Evolutionary conservation across 495 filamentous ascomycete species (phyloP).

Genomic region (Talaromyces trachyspermus): DNA sequence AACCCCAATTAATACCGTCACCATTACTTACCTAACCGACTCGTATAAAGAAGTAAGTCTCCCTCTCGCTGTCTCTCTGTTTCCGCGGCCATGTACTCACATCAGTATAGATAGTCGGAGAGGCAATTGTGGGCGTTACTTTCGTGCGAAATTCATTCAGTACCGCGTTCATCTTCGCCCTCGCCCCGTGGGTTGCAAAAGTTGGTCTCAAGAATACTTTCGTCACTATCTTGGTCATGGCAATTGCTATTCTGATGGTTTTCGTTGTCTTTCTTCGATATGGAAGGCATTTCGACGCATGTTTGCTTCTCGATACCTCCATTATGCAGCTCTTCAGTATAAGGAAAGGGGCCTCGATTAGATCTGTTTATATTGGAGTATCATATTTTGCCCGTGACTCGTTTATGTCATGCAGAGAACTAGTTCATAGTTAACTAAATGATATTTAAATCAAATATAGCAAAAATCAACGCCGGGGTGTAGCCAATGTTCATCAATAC

Average conservation of each 20-base stretch:
- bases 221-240: conserved; percentile 1
- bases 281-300: background rate
- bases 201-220: background rate
- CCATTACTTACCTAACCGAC: conserved; percentile 28
- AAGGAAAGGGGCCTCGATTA: background rate
- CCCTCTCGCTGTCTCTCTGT: background rate
- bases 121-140: conserved; percentile 21
- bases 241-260: background rate
- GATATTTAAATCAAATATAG: no score
- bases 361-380: background rate
- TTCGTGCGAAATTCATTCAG: conserved; percentile 20
- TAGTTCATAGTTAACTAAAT: no score
- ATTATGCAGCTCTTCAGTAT: background rate
- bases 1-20: conserved; percentile 19
- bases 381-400: no score
- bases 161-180: conserved; percentile 20
- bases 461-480: no score
- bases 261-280: conserved; percentile 1
- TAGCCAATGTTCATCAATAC: no score
- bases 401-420: no score
- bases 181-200: conserved; percentile 22
- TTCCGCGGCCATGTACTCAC: background rate
- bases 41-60: conserved; percentile 26
- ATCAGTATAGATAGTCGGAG: conserved; percentile 19
- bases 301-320: background rate